A percentile compares a stretch with the other conserved stretches of the same genome.
Evolutionary conservation across 139 green algal genomes (phyloP).

Genomic region (Chlamydomonas schloesseri): DNA sequence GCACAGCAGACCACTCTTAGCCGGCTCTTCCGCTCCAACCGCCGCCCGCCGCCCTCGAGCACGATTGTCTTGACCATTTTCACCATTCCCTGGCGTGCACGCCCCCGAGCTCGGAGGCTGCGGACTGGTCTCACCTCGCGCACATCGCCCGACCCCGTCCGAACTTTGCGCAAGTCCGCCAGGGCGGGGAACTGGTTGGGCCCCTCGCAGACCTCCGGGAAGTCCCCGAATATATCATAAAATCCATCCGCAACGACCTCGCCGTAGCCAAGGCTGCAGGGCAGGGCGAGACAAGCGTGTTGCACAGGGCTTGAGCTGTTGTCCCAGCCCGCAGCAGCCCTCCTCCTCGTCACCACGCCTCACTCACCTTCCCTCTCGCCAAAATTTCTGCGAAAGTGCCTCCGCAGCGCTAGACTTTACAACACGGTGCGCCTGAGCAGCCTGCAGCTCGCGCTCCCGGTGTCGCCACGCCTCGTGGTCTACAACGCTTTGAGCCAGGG

Average conservation of each 20-base stretch:
- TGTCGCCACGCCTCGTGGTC: not conserved
- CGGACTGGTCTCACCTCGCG: constrained; percentile 41
- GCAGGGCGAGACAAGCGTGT: not conserved
- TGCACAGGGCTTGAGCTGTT: not conserved
- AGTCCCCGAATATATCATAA: constrained; percentile 49
- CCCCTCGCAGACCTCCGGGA: constrained; percentile 48
- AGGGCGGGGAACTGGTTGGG: constrained; percentile 47
- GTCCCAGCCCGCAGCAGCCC: not conserved
- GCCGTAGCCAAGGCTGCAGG: constrained; percentile 44
- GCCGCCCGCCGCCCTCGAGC: too few species aligned
- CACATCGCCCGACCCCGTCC: constrained; percentile 23
- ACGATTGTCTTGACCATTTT: too few species aligned
- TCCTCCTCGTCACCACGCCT: not conserved
- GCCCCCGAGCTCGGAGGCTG: too few species aligned
- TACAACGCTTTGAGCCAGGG: constrained; percentile 6
- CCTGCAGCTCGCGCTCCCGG: not conserved
- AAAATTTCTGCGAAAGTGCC: constrained; percentile 9
- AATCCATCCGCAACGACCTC: constrained; percentile 53
- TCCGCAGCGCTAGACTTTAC: not conserved
- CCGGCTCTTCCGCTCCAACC: too few species aligned
- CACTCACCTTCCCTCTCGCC: not conserved
- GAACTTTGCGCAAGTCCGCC: constrained; percentile 37
- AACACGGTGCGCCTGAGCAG: not conserved
- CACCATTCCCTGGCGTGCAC: too few species aligned
- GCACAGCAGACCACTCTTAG: too few species aligned